Percentiles rank a stretch among this genome's conserved stretches.
Conservation (phyloP, 2,329 filamentous ascomycete genomes). For the Paracoccidioides lutzii region DNA sequence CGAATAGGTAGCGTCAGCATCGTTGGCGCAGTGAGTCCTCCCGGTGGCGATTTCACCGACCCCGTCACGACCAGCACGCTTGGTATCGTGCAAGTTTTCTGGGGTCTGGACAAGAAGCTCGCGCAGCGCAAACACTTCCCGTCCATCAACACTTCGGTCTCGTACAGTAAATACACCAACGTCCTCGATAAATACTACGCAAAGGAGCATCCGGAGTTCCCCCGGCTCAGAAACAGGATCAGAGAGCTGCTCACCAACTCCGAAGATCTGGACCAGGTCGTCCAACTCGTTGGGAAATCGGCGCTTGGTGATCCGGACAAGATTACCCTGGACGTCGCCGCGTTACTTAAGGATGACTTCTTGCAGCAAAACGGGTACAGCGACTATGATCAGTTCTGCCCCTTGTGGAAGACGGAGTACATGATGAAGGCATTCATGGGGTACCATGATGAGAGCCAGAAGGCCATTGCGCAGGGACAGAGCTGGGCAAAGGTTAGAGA, state of each 20-base stretch:
- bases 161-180: constrained; percentile 92
- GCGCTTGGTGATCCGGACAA: constrained; percentile 94
- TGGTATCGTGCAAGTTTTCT: constrained; percentile 97
- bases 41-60: constrained; percentile 98
- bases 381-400: constrained; percentile 98
- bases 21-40: constrained; percentile 91
- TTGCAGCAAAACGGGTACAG: constrained; percentile 98
- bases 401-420: constrained; percentile 98
- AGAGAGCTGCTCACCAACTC: constrained; percentile 88
- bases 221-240: constrained; percentile 80
- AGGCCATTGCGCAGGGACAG: constrained; percentile 82
- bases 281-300: constrained; percentile 95
- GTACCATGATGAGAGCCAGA: constrained; percentile 95
- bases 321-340: constrained; percentile 89
- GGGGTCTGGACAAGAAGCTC: constrained; percentile 99
- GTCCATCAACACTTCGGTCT: constrained; percentile 86
- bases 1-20: constrained; percentile 90
- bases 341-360: constrained; percentile 94
- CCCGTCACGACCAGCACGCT: constrained; percentile 89
- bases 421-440: constrained; percentile 99
- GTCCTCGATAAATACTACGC: constrained; percentile 88
- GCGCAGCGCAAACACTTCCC: constrained; percentile 99
- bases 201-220: constrained; percentile 88
- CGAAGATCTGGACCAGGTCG: constrained; percentile 95
- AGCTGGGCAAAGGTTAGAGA: constrained; percentile 89